Base-by-base conservation (phyloP, 768 basidiomycete species). In the Phanerodontia chrysosporium region DNA sequence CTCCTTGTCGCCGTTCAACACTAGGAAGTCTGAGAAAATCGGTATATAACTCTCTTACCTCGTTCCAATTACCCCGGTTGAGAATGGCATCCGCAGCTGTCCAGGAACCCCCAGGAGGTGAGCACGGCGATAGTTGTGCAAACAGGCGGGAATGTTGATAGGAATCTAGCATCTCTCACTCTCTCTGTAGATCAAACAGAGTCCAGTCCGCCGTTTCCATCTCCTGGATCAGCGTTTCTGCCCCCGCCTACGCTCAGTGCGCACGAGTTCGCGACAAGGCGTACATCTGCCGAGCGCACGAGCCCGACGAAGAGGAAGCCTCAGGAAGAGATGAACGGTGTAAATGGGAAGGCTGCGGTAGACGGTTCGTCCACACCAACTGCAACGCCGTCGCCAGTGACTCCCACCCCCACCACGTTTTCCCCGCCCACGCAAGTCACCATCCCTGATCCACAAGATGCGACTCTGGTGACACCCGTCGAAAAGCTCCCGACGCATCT, bases 211-310 rank as follows among this genome's bases (percentile, higher is more conserved):
- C 78, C 79, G 2, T 80, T 80, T 72, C 87, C 86, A 0, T 86
- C 84, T 0, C 88, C 88, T 2, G 83, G 83, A 0, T 86, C 84
- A 5, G 77, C 84, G 0, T 89, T 89, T 64, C 66, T 87, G 2
- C 85, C 88, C 1, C 88, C 88, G 3, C 87, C 88, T 3, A 76
- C 80, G 3, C 84, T 84, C 1, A 80, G 81, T 2, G 76, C 81
- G 29, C 86, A 89, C 75, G 87, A 90, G 66, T 88, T 86, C 66
- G 86, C 85, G 13, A 65, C 80, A 39, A 78, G 77, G 59, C 76
- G 77, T 0, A 71, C 77, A 35, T 59, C 65, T 22, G 59, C 61
- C 25, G 60, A 60, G 18, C 67, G 65, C 36, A 62, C 24, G 60
- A 54, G 36, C 45, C 58, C 49, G 49, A 63, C 51, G 42, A 58